Percentiles rank a stretch among this genome's conserved stretches.
Evolutionary conservation across 140 eudicot species (phyloP).

Genomic region (Anethum foeniculum): DNA sequence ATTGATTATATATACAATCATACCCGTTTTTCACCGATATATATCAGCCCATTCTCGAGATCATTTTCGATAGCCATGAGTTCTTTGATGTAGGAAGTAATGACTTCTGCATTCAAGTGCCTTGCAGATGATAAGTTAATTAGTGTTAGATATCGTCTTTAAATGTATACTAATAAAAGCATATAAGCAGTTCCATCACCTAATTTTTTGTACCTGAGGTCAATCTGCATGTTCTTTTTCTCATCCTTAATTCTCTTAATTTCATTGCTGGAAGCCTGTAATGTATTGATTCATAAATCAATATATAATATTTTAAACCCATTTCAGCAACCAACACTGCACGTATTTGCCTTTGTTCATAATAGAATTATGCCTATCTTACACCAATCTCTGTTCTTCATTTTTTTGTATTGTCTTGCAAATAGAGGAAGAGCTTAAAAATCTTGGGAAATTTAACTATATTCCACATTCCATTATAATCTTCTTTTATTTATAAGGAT

Average conservation of each 20-base stretch:
- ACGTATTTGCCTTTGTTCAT: too few relatives aligned
- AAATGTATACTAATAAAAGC: neutral
- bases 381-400: too few relatives aligned
- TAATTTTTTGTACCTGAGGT: slow-evolving; percentile 32
- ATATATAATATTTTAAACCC: too few relatives aligned
- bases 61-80: slow-evolving; percentile 44
- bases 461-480: too few relatives aligned
- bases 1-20: neutral
- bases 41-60: slow-evolving; percentile 36
- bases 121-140: slow-evolving; percentile 12
- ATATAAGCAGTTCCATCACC: neutral
- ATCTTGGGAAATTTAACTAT: too few relatives aligned
- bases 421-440: too few relatives aligned
- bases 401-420: too few relatives aligned
- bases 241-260: slow-evolving; percentile 58
- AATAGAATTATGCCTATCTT: too few relatives aligned
- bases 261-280: slow-evolving; percentile 52
- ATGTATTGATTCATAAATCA: too few relatives aligned
- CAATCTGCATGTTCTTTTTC: slow-evolving; percentile 48
- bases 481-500: too few relatives aligned
- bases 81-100: slow-evolving; percentile 32
- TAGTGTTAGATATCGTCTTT: neutral
- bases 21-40: slow-evolving; percentile 41
- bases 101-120: slow-evolving; percentile 55
- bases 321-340: too few relatives aligned